Evolutionary conservation across 108 stramenopile genomes (phyloP).

Genomic region (Skeletonema menzelii): DNA sequence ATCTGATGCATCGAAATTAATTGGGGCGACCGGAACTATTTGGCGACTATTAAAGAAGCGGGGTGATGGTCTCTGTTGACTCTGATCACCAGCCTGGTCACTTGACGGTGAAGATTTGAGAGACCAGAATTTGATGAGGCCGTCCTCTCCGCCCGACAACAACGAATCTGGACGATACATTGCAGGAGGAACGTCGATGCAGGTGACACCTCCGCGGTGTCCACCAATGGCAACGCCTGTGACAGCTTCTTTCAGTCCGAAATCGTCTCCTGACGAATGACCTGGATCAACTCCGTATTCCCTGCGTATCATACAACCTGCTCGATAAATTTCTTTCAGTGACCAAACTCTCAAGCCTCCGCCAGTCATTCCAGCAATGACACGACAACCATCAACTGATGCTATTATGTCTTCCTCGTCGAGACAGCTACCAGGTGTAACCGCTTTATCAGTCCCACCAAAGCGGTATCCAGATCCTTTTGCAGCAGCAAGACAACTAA

Average conservation of each 20-base stretch:
- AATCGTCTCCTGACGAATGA: constrained; percentile 30
- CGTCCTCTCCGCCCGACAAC: constrained; percentile 85
- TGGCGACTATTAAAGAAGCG: constrained; percentile 48
- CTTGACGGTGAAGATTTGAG: constrained; percentile 49
- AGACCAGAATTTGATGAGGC: constrained; percentile 86
- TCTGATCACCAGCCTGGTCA: constrained; percentile 9
- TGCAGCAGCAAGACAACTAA: constrained; percentile 74
- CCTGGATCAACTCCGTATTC: constrained; percentile 1
- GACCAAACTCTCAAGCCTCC: constrained; percentile 85
- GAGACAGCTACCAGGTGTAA: neutral
- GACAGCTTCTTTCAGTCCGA: constrained; percentile 26
- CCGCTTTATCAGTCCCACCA: constrained; percentile 27
- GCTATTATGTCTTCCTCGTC: constrained; percentile 59
- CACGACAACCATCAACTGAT: constrained; percentile 78
- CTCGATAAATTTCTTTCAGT: constrained; percentile 71
- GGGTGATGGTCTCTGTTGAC: constrained; percentile 18
- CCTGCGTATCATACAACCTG: constrained; percentile 24
- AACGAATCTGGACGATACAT: constrained; percentile 84
- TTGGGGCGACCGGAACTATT: constrained; percentile 13
- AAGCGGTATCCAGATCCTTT: constrained; percentile 52
- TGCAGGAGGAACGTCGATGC: constrained; percentile 80
- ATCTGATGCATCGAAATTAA: constrained; percentile 57
- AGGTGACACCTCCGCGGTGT: constrained; percentile 84
- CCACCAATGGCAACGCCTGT: constrained; percentile 46
- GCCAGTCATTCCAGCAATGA: constrained; percentile 79